Evolutionary conservation across 2,329 filamentous ascomycete genomes (phyloP).

Genomic region (Colletotrichum tropicicola): DNA sequence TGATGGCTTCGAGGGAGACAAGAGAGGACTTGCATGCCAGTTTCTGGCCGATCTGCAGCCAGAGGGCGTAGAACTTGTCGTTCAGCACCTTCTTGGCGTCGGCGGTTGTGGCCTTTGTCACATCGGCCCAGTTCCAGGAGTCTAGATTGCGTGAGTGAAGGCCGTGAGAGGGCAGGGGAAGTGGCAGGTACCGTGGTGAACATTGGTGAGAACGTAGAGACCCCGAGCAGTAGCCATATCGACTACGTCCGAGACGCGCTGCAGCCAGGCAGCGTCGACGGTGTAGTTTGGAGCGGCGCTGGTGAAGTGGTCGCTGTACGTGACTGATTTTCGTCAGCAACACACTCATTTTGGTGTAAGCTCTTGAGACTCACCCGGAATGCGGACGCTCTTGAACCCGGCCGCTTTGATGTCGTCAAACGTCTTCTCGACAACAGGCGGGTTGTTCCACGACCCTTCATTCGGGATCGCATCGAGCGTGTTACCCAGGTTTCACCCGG

Average conservation of each 20-base stretch:
- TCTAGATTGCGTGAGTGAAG: constrained; percentile 41
- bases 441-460: constrained; percentile 69
- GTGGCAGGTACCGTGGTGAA: constrained; percentile 55
- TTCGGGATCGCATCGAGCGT: constrained; percentile 54
- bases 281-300: constrained; percentile 60
- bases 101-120: constrained; percentile 44
- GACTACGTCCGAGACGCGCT: constrained; percentile 65
- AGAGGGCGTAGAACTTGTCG: constrained; percentile 63
- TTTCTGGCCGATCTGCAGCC: constrained; percentile 65
- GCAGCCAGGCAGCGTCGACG: constrained; percentile 62
- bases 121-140: constrained; percentile 66
- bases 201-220: constrained; percentile 64
- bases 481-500: constrained; percentile 70
- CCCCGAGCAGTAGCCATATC: constrained; percentile 61
- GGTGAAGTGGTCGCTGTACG: constrained; percentile 66
- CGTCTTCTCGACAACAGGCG: constrained; percentile 55
- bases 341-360: neutral
- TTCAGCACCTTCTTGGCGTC: constrained; percentile 62
- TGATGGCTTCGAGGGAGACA: constrained; percentile 67
- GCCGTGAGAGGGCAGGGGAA: neutral
- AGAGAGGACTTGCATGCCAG: constrained; percentile 62
- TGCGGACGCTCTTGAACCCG: constrained; percentile 66
- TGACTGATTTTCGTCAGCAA: constrained; percentile 48
- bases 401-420: constrained; percentile 61
- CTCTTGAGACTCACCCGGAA: constrained; percentile 47